Base-by-base conservation (phyloP, 2,329 filamentous ascomycete genomes). In the Fusarium pseudoanthophilum region DNA sequence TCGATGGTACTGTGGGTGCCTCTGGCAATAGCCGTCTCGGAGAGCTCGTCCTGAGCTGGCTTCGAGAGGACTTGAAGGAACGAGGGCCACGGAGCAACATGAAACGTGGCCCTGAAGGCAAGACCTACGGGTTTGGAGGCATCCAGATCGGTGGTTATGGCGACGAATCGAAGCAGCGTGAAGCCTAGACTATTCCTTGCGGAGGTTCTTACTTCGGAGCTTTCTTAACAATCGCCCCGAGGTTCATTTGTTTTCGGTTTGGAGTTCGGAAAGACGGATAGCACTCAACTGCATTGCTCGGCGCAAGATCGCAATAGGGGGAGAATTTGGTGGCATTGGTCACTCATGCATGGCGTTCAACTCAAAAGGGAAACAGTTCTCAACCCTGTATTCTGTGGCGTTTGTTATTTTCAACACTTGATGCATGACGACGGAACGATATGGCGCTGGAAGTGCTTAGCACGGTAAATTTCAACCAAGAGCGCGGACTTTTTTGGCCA, bases 11-110 rank as follows among this genome's bases (percentile, higher is more conserved):
- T 40, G 79, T 83, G 28, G 81, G 77, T 20, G 72, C 66, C 15
- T 79, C 82, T 6, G 95, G 95, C 40, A 97, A 98, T 82, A 96
- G 93, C 78, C 89, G 90, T 63, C 86, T 98, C 13, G 95, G 95
- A 15, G 93, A 97, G 84, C 83, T 99, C 72, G 96, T 98, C 36
- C 85, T 99, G 75, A 87, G 87, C 61, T 99, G 96, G 96, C 85
- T 99, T 81, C 90, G 90, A 79, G 89, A 93, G 69, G 95, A 98
- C 83, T 83, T 98, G 71, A 85, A 87, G 75, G 91, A 93, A 74
- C 87, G 95, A 74, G 95, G 95, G 0, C 95, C 95, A 7, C 86
- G 95, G 53, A 93, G 85, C 73, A 82, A 89, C 74, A 84, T 85
- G 45, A 84, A 84, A 64, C 82, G 86, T 65, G 87, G 83, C 1